These are phyloP conservation scores for Leucaena leucocephala DNA, from an alignment of 306 rosid species.

Conservation along the genomic window DNA sequence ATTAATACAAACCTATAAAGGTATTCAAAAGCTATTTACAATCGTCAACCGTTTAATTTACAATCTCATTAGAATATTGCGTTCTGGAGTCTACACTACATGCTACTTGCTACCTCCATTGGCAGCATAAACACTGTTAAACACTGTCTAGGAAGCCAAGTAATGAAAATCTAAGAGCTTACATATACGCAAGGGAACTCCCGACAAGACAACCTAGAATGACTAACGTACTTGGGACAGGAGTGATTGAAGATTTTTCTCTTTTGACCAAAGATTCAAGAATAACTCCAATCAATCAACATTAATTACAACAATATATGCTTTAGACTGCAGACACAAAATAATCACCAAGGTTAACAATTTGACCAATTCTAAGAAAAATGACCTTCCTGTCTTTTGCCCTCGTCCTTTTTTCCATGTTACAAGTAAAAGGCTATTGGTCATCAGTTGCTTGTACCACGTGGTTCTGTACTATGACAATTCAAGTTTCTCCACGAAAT, in stretches of 20 bases:
- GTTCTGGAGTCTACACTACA: background rate
- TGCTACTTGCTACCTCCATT: background rate
- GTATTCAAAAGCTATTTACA: background rate
- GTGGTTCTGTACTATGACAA: background rate
- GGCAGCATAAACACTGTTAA: background rate
- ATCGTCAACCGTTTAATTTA: background rate
- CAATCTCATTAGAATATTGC: background rate
- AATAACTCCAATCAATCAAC: background rate
- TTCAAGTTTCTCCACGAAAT: background rate
- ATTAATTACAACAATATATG: background rate
- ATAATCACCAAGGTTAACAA: background rate
- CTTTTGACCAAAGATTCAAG: background rate
- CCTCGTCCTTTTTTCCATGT: background rate
- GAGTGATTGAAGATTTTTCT: background rate
- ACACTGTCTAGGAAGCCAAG: background rate
- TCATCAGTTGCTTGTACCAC: background rate
- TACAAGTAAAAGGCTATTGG: background rate
- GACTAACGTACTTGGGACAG: background rate
- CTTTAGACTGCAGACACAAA: background rate
- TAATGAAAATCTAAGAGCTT: background rate
- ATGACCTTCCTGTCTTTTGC: background rate
- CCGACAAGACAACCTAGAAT: background rate
- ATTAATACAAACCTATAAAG: background rate
- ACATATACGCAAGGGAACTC: conserved; percentile 2
- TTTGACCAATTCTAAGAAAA: background rate